Evolutionary conservation across 2,329 filamentous ascomycete genomes (phyloP).

Genomic region (Ilyonectria mors-panacis): DNA sequence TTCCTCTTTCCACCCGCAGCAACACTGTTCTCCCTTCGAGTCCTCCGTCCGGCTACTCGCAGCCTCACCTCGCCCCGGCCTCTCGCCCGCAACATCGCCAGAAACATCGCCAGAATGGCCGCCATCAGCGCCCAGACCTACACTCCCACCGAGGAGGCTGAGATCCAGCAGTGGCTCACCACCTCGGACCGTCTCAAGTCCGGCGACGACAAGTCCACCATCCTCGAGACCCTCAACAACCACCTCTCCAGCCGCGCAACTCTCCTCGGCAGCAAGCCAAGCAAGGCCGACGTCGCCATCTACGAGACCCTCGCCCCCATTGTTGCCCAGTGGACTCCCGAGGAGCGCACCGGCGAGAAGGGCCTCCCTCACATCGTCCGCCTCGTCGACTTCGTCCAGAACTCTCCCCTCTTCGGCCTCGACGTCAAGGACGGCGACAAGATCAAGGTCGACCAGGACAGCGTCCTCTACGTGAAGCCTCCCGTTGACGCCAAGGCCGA

Average conservation of each 20-base stretch:
- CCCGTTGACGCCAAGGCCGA: constrained; percentile 93
- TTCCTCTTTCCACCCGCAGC: constrained; percentile 41
- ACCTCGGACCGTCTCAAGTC: constrained; percentile 77
- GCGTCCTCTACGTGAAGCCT: constrained; percentile 89
- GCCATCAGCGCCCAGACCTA: constrained; percentile 79
- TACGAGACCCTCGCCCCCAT: constrained; percentile 84
- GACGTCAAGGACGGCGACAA: constrained; percentile 81
- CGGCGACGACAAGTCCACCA: constrained; percentile 73
- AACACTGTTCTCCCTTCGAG: constrained; percentile 61
- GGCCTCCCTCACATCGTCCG: constrained; percentile 94
- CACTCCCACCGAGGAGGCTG: constrained; percentile 83
- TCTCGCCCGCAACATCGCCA: constrained; percentile 54
- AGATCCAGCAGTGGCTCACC: constrained; percentile 91
- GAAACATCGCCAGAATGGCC: constrained; percentile 71
- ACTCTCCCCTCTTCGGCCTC: constrained; percentile 82
- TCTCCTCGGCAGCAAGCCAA: constrained; percentile 90
- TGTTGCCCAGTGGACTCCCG: constrained; percentile 84
- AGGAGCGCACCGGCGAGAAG: constrained; percentile 90
- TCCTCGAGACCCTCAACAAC: constrained; percentile 85
- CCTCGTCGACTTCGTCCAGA: constrained; percentile 95
- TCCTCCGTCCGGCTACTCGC: constrained; percentile 51
- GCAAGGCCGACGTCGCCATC: constrained; percentile 86
- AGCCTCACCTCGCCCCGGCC: constrained; percentile 57
- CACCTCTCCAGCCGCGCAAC: constrained; percentile 92
- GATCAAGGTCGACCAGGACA: constrained; percentile 82